These are phyloP conservation scores for Naganishia vishniacii DNA, from an alignment of 768 basidiomycete species.

Conservation along the genomic window DNA sequence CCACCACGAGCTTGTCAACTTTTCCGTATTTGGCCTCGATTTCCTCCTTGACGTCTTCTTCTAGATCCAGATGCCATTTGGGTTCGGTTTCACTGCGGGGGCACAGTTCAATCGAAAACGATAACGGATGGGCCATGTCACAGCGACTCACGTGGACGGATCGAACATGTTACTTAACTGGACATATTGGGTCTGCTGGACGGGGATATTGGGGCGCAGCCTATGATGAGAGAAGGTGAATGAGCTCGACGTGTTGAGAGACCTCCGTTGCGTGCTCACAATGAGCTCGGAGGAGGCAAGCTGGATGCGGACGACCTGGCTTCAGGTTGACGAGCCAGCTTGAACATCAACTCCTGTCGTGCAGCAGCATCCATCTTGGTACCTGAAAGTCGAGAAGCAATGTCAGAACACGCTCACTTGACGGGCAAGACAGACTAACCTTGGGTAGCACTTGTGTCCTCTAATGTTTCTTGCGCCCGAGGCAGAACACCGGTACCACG, in stretches of 20 bases:
- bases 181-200: conserved; percentile 73
- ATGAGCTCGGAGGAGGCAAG: conserved; percentile 14
- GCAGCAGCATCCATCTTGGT: conserved; percentile 91
- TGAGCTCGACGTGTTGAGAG: too few species aligned
- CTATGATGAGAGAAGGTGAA: conserved; percentile 49
- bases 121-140: too few species aligned
- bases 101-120: neutral
- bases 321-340: conserved; percentile 82
- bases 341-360: conserved; percentile 99
- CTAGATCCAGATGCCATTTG: conserved; percentile 94
- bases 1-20: conserved; percentile 82
- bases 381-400: neutral
- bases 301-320: conserved; percentile 20
- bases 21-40: conserved; percentile 83
- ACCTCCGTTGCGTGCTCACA: too few species aligned
- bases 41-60: conserved; percentile 92
- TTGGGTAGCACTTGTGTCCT: conserved; percentile 60
- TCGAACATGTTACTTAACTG: conserved; percentile 88
- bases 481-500: conserved; percentile 59
- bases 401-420: too few species aligned
- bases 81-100: conserved; percentile 76
- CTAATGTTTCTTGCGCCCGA: conserved; percentile 51
- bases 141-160: conserved; percentile 4
- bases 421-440: conserved; percentile 53
- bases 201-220: conserved; percentile 68